Conservation (phyloP, 345 rosid genomes). For the Brassica rapa region DNA sequence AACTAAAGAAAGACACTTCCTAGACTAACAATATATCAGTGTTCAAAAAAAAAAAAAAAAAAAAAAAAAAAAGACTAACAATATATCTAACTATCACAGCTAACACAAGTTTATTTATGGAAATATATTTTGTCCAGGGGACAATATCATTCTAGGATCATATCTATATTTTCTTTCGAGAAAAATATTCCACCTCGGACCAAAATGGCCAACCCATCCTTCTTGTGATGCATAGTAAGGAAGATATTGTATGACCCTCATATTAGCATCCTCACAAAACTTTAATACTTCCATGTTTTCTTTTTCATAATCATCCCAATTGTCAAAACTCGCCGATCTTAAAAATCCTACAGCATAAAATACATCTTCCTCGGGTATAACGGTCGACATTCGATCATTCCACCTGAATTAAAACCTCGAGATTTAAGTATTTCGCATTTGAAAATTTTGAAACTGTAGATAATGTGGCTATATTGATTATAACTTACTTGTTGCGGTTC, state of each 20-base stretch:
- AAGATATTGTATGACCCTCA: constrained; percentile 65
- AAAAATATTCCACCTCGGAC: constrained; percentile 68
- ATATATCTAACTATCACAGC: background rate
- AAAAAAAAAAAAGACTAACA: background rate
- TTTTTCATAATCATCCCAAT: constrained; percentile 55
- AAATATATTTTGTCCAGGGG: constrained; percentile 89
- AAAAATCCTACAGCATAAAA: constrained; percentile 87
- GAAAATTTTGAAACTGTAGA: background rate
- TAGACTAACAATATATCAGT: no score
- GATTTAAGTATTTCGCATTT: background rate
- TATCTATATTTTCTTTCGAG: constrained; percentile 55
- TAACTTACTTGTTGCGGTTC: constrained; percentile 67
- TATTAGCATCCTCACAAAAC: constrained; percentile 58
- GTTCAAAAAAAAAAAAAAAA: no score
- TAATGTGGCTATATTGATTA: background rate
- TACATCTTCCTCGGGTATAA: constrained; percentile 72
- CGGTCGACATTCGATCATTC: constrained; percentile 72
- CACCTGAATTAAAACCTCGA: constrained; percentile 48
- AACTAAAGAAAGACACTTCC: no score
- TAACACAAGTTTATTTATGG: constrained; percentile 31
- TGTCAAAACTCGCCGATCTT: constrained; percentile 59
- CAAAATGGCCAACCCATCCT: constrained; percentile 76
- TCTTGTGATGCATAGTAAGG: constrained; percentile 50
- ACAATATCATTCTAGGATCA: constrained; percentile 81
- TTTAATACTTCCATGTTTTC: constrained; percentile 60